phyloP scores from a whole-genome alignment of 345 rosid species.

The Aurinia saxatilis region DNA sequence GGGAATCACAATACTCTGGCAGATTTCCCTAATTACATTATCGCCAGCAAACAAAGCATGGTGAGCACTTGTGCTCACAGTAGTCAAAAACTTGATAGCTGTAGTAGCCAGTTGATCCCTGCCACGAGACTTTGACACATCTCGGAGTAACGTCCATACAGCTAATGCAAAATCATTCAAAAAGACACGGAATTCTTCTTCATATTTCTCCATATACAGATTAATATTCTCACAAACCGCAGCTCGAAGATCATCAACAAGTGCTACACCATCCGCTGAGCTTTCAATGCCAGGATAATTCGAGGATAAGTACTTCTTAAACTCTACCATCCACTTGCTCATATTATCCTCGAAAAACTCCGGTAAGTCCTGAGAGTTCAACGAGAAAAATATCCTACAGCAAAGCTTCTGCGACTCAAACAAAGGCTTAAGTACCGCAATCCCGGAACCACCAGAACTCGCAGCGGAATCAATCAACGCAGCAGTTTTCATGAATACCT shows the following conservation, averaged over 20 bases:
- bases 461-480: constrained; percentile 50
- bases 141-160: constrained; percentile 79
- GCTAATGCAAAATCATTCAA: constrained; percentile 71
- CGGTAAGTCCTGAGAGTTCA: constrained; percentile 87
- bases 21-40: constrained; percentile 72
- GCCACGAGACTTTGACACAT: constrained; percentile 58
- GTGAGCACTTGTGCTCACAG: constrained; percentile 91
- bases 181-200: constrained; percentile 76
- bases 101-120: constrained; percentile 80
- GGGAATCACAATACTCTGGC: constrained; percentile 87
- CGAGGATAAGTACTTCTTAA: constrained; percentile 59
- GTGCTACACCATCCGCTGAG: constrained; percentile 40
- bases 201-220: constrained; percentile 92
- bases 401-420: constrained; percentile 85
- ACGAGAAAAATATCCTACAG: constrained; percentile 75
- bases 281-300: constrained; percentile 57
- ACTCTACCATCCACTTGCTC: constrained; percentile 90
- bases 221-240: constrained; percentile 93
- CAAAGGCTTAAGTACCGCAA: constrained; percentile 43
- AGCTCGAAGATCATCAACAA: constrained; percentile 71
- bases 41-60: constrained; percentile 75
- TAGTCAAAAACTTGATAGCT: constrained; percentile 91
- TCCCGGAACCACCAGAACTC: constrained; percentile 42
- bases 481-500: constrained; percentile 58
- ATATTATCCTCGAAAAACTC: constrained; percentile 97